Evolutionary conservation across 2,329 filamentous ascomycete genomes (phyloP).

Genomic region (Fusarium brevicatenulatum): DNA sequence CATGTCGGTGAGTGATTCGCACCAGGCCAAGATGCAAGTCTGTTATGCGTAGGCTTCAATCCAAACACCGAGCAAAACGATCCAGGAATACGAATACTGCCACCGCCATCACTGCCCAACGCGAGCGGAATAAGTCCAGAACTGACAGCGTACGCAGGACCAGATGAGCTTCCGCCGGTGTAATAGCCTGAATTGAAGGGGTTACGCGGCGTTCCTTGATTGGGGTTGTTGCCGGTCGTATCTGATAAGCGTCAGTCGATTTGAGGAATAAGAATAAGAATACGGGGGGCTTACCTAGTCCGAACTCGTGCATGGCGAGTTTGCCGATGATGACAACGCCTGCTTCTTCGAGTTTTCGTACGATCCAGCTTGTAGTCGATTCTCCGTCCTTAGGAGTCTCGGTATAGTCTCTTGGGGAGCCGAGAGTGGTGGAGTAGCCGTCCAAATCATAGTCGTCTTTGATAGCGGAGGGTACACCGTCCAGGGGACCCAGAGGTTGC

Average conservation of each 20-base stretch:
- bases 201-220: conserved; percentile 78
- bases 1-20: conserved; percentile 68
- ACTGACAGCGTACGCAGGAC: conserved; percentile 75
- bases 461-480: conserved; percentile 78
- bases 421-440: conserved; percentile 76
- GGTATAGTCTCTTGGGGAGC: conserved; percentile 70
- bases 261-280: background rate
- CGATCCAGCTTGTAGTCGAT: conserved; percentile 72
- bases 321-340: conserved; percentile 79
- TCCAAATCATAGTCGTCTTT: conserved; percentile 82
- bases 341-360: conserved; percentile 74
- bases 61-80: conserved; percentile 79
- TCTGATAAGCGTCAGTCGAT: conserved; percentile 55
- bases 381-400: conserved; percentile 51
- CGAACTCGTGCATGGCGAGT: conserved; percentile 80
- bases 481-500: conserved; percentile 69
- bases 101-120: conserved; percentile 78
- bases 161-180: conserved; percentile 79
- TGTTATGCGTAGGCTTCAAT: conserved; percentile 75
- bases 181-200: conserved; percentile 80
- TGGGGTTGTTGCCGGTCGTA: conserved; percentile 80
- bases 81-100: conserved; percentile 77
- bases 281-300: conserved; percentile 62
- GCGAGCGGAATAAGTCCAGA: conserved; percentile 77
- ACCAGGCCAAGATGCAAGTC: conserved; percentile 71